These are phyloP conservation scores for Coemansia sp. DNA, from an alignment of 192 early-diverging fungal species.

Conservation along the genomic window DNA sequence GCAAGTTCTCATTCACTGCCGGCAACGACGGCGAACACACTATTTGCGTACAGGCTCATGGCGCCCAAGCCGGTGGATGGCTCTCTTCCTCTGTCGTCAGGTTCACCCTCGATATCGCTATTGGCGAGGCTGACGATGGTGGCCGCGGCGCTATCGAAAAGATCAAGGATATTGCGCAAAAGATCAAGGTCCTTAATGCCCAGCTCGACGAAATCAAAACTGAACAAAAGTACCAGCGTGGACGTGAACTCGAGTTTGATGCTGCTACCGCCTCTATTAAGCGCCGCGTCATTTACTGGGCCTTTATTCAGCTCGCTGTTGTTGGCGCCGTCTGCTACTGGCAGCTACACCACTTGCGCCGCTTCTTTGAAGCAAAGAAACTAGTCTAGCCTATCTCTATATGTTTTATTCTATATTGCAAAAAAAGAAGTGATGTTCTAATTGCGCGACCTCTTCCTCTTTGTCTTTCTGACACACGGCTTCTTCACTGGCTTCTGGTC, in stretches of 20 bases:
- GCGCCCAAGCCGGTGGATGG: slow-evolving; percentile 61
- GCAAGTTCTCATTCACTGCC: slow-evolving; percentile 90
- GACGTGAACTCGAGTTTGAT: slow-evolving; percentile 88
- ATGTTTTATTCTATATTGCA: neutral
- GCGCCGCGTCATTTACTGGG: slow-evolving; percentile 80
- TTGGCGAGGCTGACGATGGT: slow-evolving; percentile 64
- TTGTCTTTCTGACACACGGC: neutral
- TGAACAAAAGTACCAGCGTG: slow-evolving; percentile 88
- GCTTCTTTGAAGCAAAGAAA: slow-evolving; percentile 91
- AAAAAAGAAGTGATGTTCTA: neutral
- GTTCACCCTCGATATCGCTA: slow-evolving; percentile 61
- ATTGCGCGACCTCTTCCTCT: neutral
- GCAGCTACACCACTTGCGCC: slow-evolving; percentile 83
- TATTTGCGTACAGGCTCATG: slow-evolving; percentile 77
- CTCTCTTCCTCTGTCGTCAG: slow-evolving; percentile 57
- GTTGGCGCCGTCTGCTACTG: slow-evolving; percentile 74
- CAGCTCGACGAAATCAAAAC: slow-evolving; percentile 77
- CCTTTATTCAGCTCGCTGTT: slow-evolving; percentile 78
- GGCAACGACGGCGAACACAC: slow-evolving; percentile 84
- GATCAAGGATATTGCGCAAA: slow-evolving; percentile 62
- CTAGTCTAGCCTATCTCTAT: slow-evolving; percentile 58
- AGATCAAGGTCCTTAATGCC: slow-evolving; percentile 78
- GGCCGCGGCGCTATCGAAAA: slow-evolving; percentile 48
- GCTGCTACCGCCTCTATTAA: slow-evolving; percentile 81
- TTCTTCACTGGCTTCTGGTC: neutral